Evolutionary conservation across 2,329 filamentous ascomycete species (phyloP).

Genomic region (Chalaropsis thielavioides): DNA sequence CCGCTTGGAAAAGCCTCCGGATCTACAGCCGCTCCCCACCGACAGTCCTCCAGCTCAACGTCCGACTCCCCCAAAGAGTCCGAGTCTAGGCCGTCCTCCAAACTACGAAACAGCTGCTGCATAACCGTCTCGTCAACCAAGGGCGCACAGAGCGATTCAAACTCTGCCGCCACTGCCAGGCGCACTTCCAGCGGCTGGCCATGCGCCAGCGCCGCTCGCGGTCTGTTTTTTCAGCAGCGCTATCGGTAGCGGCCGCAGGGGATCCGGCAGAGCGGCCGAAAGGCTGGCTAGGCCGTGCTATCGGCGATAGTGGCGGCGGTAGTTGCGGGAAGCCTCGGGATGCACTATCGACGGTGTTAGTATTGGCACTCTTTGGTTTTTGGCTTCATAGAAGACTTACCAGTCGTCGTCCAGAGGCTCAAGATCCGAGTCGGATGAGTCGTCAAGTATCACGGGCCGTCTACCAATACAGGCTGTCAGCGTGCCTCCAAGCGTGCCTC

Average conservation of each 20-base stretch:
- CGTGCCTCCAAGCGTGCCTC: background rate
- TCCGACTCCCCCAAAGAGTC: background rate
- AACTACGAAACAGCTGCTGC: background rate
- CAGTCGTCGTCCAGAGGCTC: background rate
- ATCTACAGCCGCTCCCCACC: background rate
- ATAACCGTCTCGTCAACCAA: background rate
- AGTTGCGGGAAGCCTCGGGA: background rate
- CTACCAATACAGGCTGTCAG: background rate
- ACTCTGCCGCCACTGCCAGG: background rate
- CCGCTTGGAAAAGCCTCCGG: background rate
- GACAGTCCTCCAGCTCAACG: background rate
- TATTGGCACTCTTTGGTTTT: too few species aligned
- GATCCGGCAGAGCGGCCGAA: background rate
- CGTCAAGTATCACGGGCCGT: background rate
- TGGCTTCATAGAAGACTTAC: background rate
- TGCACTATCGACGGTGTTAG: too few species aligned
- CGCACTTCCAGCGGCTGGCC: background rate
- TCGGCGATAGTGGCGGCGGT: background rate
- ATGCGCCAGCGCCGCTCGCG: background rate
- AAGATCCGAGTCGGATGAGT: background rate
- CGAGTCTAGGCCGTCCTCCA: background rate
- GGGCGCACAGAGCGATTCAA: background rate
- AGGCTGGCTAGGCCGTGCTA: background rate
- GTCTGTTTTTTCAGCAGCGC: background rate
- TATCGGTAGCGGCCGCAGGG: background rate